Conservation (phyloP, 768 basidiomycete genomes). For the Collybia nuda region DNA sequence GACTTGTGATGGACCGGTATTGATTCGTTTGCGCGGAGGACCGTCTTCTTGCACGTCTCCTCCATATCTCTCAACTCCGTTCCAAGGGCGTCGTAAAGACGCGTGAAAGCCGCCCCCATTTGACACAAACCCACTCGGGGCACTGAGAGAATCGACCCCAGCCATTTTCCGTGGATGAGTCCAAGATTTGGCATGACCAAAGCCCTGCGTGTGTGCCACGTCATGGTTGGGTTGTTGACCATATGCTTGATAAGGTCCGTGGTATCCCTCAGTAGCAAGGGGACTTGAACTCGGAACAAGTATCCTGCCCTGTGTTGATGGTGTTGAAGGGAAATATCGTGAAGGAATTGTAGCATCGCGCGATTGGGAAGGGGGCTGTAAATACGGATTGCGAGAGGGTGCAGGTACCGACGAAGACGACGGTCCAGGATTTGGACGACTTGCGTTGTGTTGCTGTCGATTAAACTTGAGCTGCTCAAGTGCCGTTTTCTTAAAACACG, state of each 20-base stretch:
- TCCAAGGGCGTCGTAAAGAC: conserved; percentile 49
- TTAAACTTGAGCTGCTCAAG: conserved; percentile 48
- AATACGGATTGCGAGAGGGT: conserved; percentile 22
- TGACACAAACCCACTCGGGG: conserved; percentile 57
- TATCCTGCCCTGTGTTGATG: conserved; percentile 52
- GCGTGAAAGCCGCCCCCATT: conserved; percentile 43
- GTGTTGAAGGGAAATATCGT: conserved; percentile 52
- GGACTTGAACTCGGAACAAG: conserved; percentile 83
- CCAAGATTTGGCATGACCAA: conserved; percentile 36
- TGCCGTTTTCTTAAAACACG: conserved; percentile 35
- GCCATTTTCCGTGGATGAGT: conserved; percentile 28
- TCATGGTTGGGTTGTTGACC: conserved; percentile 38
- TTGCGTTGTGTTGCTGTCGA: conserved; percentile 31
- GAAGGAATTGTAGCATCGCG: conserved; percentile 73
- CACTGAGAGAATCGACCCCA: conserved; percentile 52
- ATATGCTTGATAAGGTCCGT: conserved; percentile 39
- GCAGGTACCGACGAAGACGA: conserved; percentile 24
- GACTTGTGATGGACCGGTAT: conserved; percentile 47
- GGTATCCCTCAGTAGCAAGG: conserved; percentile 35
- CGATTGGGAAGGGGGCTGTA: conserved; percentile 57
- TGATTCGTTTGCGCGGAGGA: conserved; percentile 71
- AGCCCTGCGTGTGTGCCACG: conserved; percentile 39
- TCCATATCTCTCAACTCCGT: conserved; percentile 33
- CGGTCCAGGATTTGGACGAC: conserved; percentile 22
- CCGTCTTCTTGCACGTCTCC: conserved; percentile 53